phyloP scores from a whole-genome alignment of 371 early-diverging fungal species.

The Rhizopus microsporus region DNA sequence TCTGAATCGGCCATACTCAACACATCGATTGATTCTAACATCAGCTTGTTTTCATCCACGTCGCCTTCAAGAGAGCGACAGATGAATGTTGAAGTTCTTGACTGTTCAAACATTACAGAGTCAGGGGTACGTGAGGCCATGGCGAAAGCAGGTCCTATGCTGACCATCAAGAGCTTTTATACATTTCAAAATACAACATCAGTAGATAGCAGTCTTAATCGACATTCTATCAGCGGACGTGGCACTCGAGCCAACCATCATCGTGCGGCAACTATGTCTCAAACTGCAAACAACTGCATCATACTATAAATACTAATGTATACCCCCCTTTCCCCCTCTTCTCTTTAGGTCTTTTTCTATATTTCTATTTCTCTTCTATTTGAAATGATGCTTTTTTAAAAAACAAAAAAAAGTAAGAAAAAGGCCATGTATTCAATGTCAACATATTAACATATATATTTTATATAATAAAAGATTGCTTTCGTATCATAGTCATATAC shows the following conservation, averaged over 20 bases:
- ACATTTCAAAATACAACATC: constrained; percentile 30
- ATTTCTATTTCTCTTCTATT: no score
- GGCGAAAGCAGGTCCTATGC: constrained; percentile 33
- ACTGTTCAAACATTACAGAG: constrained; percentile 49
- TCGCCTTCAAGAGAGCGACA: not conserved
- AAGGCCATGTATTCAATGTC: not conserved
- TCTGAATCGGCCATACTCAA: not conserved
- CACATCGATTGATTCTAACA: constrained; percentile 8
- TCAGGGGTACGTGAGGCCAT: constrained; percentile 36
- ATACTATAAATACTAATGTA: constrained; percentile 18
- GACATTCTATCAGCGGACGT: constrained; percentile 16
- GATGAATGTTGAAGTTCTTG: constrained; percentile 42
- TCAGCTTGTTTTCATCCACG: constrained; percentile 15
- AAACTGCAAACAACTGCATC: constrained; percentile 25
- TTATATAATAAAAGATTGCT: not conserved
- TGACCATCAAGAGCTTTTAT: constrained; percentile 49
- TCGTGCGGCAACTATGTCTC: constrained; percentile 19
- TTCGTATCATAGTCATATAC: not conserved
- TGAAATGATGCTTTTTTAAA: no score
- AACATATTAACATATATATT: not conserved
- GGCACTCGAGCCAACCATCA: not conserved
- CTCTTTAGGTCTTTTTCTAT: no score
- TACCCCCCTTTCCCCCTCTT: no score
- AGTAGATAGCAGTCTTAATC: constrained; percentile 10
- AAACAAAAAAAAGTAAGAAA: no score